Evolutionary conservation across 1,139 yeast species (phyloP), one percentile per base, ranked within the genome.

Genomic region (Yamadazyma sp.): DNA sequence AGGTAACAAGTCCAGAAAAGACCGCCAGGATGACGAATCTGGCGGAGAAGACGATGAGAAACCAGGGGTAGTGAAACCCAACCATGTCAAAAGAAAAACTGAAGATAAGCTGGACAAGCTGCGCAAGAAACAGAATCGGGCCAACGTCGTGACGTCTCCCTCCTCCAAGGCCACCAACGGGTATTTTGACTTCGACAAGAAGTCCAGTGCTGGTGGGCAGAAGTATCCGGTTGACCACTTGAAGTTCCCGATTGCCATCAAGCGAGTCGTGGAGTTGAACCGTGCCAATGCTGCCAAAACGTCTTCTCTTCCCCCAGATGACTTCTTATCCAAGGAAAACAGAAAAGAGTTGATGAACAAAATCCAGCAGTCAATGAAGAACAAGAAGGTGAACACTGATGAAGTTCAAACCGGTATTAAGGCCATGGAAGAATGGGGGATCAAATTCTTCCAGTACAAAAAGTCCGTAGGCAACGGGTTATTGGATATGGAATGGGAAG

Each of bases 401-500:
- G 62, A 66, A 7, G 61, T 62, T 43, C 53, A 55, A 37, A 54
- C 53, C 36, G 62, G 61, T 37, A 52, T 61, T 1, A 55, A 57
- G 23, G 50, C 56, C 16, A 53, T 67, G 36, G 60, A 59, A 2
- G 58, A 56, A 22, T 65, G 73, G 72, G 51, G 70, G 17, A 51
- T 54, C 45, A 59, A 62, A 31, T 69, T 61, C 49, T 71, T 72
- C 53, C 68, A 61, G 40, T 68, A 68, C 44, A 70, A 66, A 40
- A 69, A 66, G 45, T 54, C 66, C 3, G 55, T 61, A n/a, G 62
- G 64, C 2, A 66, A 66, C 50, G 70, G 70, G 22, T 50, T 70
- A 16, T 44, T 69, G 22, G 74, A 68, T 1, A 64, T 72, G 50
- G 76, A 69, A 51, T 72, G 75, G 76, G 76, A 72, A 43, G 73